A percentile compares a stretch with the other conserved stretches of the same genome.
Conservation (phyloP, 768 basidiomycete genomes). For the Termitomyces titanicus region DNA sequence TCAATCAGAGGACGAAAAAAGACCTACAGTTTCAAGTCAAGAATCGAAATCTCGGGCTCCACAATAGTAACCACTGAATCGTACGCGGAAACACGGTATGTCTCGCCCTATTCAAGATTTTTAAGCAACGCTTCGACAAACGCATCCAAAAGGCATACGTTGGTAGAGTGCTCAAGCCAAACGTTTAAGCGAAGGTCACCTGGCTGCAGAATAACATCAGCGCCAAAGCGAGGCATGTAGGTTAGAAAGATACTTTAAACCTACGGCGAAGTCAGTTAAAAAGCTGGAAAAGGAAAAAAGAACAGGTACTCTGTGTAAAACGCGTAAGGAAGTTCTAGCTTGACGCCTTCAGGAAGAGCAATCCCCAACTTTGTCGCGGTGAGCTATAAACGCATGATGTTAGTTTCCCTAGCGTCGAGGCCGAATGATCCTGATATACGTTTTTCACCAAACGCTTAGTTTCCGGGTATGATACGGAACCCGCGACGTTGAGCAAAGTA, state of each 20-base stretch:
- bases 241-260: constrained; percentile 50
- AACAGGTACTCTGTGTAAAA: constrained; percentile 79
- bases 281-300: neutral
- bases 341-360: constrained; percentile 50
- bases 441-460: constrained; percentile 68
- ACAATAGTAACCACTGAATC: constrained; percentile 77
- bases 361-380: constrained; percentile 52
- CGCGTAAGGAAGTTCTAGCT: constrained; percentile 63
- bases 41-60: constrained; percentile 72
- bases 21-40: constrained; percentile 77
- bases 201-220: constrained; percentile 40
- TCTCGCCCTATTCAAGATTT: constrained; percentile 39
- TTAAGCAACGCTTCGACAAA: neutral
- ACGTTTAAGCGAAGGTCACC: constrained; percentile 71
- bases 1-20: neutral
- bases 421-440: constrained; percentile 30
- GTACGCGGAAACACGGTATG: constrained; percentile 62
- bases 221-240: neutral
- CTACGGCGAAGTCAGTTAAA: constrained; percentile 28
- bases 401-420: neutral
- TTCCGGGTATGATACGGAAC: constrained; percentile 65
- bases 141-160: constrained; percentile 38
- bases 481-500: constrained; percentile 61
- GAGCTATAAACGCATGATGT: constrained; percentile 37
- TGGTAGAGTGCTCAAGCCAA: constrained; percentile 69